Percentiles rank a stretch among this genome's conserved stretches.
These are phyloP conservation scores for Botrytis cinerea DNA, from an alignment of 2,329 filamentous ascomycete genomes.

Conservation along the genomic window DNA sequence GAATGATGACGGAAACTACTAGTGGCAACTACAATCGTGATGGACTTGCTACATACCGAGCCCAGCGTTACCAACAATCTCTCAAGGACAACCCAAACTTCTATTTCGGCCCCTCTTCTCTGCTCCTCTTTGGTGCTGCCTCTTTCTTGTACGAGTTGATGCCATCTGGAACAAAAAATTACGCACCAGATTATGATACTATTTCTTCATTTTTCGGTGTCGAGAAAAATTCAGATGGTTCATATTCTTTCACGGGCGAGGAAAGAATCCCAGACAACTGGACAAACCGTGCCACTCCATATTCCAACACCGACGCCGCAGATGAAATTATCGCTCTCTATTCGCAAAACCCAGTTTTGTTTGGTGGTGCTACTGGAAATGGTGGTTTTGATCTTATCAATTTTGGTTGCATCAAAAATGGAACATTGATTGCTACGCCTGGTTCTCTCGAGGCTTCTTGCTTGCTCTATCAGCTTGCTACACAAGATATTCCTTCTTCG, in stretches of 20 bases:
- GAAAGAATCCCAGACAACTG: slow-evolving; percentile 1
- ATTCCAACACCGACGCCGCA: not conserved
- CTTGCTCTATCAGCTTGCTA: slow-evolving; percentile 12
- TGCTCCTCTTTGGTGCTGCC: not conserved
- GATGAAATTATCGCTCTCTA: slow-evolving; percentile 1
- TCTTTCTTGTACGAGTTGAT: slow-evolving; percentile 15
- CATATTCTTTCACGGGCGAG: slow-evolving; percentile 6
- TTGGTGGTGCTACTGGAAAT: slow-evolving; percentile 14
- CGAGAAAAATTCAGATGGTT: slow-evolving; percentile 4
- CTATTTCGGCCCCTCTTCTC: slow-evolving; percentile 32
- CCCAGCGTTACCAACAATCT: slow-evolving; percentile 41
- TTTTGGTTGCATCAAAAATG: slow-evolving; percentile 10
- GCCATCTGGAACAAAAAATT: slow-evolving; percentile 3
- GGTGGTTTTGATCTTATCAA: slow-evolving; percentile 5
- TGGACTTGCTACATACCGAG: slow-evolving; percentile 33
- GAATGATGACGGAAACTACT: slow-evolving; percentile 35
- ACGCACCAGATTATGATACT: not conserved
- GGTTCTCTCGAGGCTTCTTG: not conserved
- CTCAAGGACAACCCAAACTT: slow-evolving; percentile 34
- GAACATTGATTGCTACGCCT: slow-evolving; percentile 1
- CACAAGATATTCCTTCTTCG: not conserved
- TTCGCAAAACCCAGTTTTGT: slow-evolving; percentile 3
- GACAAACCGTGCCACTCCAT: slow-evolving; percentile 9
- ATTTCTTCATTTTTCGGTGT: slow-evolving; percentile 14
- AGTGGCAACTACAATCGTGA: slow-evolving; percentile 43